Conservation (phyloP, 2,329 filamentous ascomycete species). For the Grosmannia serpens region DNA sequence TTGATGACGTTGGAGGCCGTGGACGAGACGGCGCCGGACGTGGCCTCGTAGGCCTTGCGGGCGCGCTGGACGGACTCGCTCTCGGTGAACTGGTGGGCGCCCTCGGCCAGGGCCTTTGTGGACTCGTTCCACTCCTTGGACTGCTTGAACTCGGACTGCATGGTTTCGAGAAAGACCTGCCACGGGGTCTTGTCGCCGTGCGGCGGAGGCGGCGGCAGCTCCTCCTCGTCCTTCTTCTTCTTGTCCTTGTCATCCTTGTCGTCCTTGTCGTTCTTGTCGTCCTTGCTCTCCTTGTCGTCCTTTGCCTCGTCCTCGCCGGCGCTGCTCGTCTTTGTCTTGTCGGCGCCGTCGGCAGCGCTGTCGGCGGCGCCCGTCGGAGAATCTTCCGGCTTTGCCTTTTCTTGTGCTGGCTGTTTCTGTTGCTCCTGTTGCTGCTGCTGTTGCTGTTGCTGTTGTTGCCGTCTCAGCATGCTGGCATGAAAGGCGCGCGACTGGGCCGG, state of each 20-base stretch:
- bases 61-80: slow-evolving; percentile 84
- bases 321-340: slow-evolving; percentile 24
- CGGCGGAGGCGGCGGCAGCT: slow-evolving; percentile 76
- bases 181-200: slow-evolving; percentile 97
- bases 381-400: slow-evolving; percentile 17
- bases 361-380: slow-evolving; percentile 27
- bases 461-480: slow-evolving; percentile 16
- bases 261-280: slow-evolving; percentile 32
- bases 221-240: slow-evolving; percentile 43
- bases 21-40: slow-evolving; percentile 69
- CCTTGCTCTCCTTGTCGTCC: slow-evolving; percentile 28
- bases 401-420: slow-evolving; percentile 18
- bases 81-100: slow-evolving; percentile 83
- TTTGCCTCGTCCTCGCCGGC: slow-evolving; percentile 22
- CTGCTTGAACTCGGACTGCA: slow-evolving; percentile 84
- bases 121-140: slow-evolving; percentile 99
- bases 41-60: slow-evolving; percentile 74
- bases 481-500: slow-evolving; percentile 23
- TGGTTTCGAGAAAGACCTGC: slow-evolving; percentile 98
- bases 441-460: slow-evolving; percentile 18
- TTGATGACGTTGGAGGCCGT: slow-evolving; percentile 74
- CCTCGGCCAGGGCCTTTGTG: slow-evolving; percentile 84
- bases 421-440: slow-evolving; percentile 20
- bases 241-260: slow-evolving; percentile 39
- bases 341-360: slow-evolving; percentile 22